Evolutionary conservation across 75 land plant genomes (phyloP).

Genomic region (Pseudotsuga menziesii): DNA sequence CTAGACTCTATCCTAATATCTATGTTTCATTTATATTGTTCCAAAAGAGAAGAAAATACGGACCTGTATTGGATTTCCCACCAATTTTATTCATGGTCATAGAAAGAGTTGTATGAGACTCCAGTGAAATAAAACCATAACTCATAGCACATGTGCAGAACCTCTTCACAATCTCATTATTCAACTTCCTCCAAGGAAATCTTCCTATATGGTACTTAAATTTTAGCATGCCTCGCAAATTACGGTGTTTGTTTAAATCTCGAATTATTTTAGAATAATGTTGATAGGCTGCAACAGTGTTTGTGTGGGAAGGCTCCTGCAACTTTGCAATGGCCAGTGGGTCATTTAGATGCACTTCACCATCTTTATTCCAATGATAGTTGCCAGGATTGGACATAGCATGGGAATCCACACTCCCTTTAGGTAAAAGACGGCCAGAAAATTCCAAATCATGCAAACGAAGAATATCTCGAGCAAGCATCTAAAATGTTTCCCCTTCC

Average conservation of each 20-base stretch:
- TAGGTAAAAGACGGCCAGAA: slow-evolving; percentile 67
- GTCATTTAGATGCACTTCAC: slow-evolving; percentile 95
- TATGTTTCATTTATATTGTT: background rate
- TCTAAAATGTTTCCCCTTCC: slow-evolving; percentile 98
- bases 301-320: slow-evolving; percentile 92
- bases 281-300: slow-evolving; percentile 87
- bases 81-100: slow-evolving; percentile 95
- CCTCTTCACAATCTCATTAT: slow-evolving; percentile 91
- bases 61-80: slow-evolving; percentile 98
- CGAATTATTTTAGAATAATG: slow-evolving; percentile 88
- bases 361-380: slow-evolving; percentile 96
- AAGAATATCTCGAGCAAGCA: slow-evolving; percentile 83
- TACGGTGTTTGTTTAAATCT: slow-evolving; percentile 73
- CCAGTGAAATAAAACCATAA: slow-evolving; percentile 98
- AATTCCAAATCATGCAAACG: slow-evolving; percentile 85
- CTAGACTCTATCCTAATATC: background rate
- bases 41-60: background rate
- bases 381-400: slow-evolving; percentile 96
- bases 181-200: slow-evolving; percentile 93
- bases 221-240: slow-evolving; percentile 85
- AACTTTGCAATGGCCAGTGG: slow-evolving; percentile 96
- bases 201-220: slow-evolving; percentile 52
- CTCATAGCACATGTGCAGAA: slow-evolving; percentile 99
- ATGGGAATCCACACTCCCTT: slow-evolving; percentile 89
- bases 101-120: slow-evolving; percentile 88